Conservation (phyloP, 768 basidiomycete genomes). For the Hebeloma cylindrosporum region DNA sequence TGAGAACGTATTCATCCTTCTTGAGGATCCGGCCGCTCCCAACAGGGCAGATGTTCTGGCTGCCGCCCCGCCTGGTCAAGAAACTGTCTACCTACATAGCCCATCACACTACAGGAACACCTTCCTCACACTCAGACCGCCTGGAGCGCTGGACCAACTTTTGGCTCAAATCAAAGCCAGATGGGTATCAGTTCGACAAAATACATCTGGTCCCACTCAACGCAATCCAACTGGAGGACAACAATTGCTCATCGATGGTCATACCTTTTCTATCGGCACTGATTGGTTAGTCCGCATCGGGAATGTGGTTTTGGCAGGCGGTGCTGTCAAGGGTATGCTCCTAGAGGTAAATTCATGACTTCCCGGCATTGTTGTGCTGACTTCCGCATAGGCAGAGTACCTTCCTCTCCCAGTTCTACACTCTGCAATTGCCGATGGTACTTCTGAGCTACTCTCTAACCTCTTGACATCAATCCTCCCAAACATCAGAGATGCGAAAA, state of each 20-base stretch:
- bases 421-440: conserved; percentile 62
- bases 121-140: conserved; percentile 73
- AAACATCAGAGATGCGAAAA: conserved; percentile 68
- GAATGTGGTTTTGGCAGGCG: conserved; percentile 74
- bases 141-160: conserved; percentile 73
- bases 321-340: conserved; percentile 79
- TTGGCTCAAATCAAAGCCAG: conserved; percentile 71
- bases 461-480: conserved; percentile 75
- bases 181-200: conserved; percentile 70
- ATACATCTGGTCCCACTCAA: conserved; percentile 16
- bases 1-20: conserved; percentile 74
- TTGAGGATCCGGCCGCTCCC: conserved; percentile 76
- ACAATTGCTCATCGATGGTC: conserved; percentile 73
- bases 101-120: conserved; percentile 74
- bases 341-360: conserved; percentile 54
- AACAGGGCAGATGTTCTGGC: conserved; percentile 59
- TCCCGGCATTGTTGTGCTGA: neutral
- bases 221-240: conserved; percentile 45
- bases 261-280: conserved; percentile 71
- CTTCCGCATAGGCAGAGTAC: conserved; percentile 68
- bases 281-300: conserved; percentile 84
- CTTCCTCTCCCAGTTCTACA: conserved; percentile 71
- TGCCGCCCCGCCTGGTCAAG: conserved; percentile 43
- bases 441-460: conserved; percentile 73
- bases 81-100: conserved; percentile 42